Conservation (phyloP, 257 asterid genomes). For the Solanum ahanhuiri region DNA sequence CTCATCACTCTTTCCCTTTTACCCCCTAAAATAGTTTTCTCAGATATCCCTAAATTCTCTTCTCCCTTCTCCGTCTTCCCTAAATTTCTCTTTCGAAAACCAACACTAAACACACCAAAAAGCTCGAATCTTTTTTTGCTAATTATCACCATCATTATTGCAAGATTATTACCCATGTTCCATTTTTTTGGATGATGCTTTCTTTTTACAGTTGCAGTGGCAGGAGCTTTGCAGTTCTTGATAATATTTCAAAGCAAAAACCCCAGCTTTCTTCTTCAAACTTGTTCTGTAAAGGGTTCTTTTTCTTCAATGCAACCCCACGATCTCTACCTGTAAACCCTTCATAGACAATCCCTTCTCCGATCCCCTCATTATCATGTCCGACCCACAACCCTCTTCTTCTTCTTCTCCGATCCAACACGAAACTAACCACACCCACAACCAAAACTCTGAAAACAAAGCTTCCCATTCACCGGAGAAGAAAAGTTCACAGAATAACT, state of each 20-base stretch:
- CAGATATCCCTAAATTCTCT: neutral
- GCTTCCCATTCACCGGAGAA: neutral
- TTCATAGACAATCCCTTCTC: slow-evolving; percentile 19
- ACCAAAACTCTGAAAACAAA: neutral
- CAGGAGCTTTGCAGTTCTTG: neutral
- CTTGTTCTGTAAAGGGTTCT: neutral
- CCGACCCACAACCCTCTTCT: slow-evolving; percentile 24
- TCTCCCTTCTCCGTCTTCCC: neutral
- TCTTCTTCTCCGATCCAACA: slow-evolving; percentile 64
- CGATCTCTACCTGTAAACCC: slow-evolving; percentile 27
- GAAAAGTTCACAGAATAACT: slow-evolving; percentile 9
- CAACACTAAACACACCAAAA: neutral
- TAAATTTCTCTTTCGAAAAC: neutral
- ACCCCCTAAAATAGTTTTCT: neutral
- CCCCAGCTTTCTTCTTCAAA: slow-evolving; percentile 1
- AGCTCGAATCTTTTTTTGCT: neutral
- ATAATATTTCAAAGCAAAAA: slow-evolving; percentile 1
- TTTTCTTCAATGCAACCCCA: slow-evolving; percentile 25
- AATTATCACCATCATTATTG: neutral
- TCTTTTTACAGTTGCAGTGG: neutral
- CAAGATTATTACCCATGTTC: slow-evolving; percentile 2
- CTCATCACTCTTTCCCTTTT: neutral
- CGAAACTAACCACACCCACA: slow-evolving; percentile 12
- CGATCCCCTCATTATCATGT: slow-evolving; percentile 24
- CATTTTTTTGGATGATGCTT: neutral